phyloP scores from a whole-genome alignment of 257 asterid genomes.

The Hygrophila difformis region DNA sequence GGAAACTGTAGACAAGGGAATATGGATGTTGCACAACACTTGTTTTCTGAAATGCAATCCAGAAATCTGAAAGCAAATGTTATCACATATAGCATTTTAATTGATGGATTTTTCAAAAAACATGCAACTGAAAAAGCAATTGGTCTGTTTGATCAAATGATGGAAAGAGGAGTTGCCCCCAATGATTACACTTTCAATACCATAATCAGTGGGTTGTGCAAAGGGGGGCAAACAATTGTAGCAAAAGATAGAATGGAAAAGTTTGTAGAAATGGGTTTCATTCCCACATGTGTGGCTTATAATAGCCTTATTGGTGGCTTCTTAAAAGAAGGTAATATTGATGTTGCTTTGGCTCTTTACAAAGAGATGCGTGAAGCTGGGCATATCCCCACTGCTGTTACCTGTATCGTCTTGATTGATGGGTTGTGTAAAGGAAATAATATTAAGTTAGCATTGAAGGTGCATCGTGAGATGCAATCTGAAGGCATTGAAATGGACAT shows the following conservation, averaged over 20 bases:
- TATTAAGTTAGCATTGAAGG: conserved; percentile 38
- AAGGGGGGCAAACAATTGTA: conserved; percentile 39
- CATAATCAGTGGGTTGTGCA: conserved; percentile 54
- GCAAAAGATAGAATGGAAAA: conserved; percentile 43
- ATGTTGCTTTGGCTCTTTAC: conserved; percentile 51
- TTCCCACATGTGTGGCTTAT: conserved; percentile 51
- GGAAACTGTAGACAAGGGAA: conserved; percentile 59
- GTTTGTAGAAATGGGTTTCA: conserved; percentile 37
- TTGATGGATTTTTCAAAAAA: conserved; percentile 58
- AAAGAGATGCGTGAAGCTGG: conserved; percentile 47
- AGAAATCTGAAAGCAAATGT: conserved; percentile 44
- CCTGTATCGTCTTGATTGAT: conserved; percentile 60
- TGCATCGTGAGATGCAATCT: conserved; percentile 49
- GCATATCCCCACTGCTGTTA: conserved; percentile 45
- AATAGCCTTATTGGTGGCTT: conserved; percentile 69
- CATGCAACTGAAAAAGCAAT: conserved; percentile 48
- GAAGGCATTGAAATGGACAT: conserved; percentile 61
- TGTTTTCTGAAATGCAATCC: conserved; percentile 38
- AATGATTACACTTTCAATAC: conserved; percentile 49
- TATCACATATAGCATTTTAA: conserved; percentile 55
- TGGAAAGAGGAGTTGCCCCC: conserved; percentile 40
- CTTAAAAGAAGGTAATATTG: conserved; percentile 46
- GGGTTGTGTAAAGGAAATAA: conserved; percentile 52
- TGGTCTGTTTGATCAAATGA: conserved; percentile 51
- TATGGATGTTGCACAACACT: conserved; percentile 45